These are phyloP conservation scores for Termitomyces sp. DNA, from an alignment of 768 basidiomycete genomes.

Conservation along the genomic window DNA sequence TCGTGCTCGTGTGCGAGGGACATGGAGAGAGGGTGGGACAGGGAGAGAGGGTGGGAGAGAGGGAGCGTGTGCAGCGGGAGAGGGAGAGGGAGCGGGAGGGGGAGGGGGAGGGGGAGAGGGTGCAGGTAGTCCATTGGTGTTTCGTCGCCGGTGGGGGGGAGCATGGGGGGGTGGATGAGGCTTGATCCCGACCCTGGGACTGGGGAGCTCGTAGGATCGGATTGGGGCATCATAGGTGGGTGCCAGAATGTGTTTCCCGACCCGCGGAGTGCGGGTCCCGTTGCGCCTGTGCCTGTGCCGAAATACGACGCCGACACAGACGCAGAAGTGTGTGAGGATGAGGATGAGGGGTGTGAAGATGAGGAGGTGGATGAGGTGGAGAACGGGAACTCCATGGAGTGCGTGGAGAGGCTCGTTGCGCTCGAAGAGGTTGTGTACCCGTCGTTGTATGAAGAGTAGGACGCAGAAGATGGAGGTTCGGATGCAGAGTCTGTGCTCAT, in stretches of 20 bases:
- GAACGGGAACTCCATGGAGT: conserved; percentile 71
- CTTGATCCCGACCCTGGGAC: no score
- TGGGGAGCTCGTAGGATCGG: conserved; percentile 37
- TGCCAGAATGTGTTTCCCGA: conserved; percentile 74
- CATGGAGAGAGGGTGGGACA: no score
- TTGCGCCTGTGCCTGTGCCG: neutral
- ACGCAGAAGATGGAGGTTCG: conserved; percentile 63
- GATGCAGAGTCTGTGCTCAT: conserved; percentile 62
- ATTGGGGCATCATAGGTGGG: conserved; percentile 67
- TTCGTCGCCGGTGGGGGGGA: conserved; percentile 49
- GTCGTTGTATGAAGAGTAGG: conserved; percentile 60
- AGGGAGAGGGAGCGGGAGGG: no score
- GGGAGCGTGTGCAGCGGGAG: no score
- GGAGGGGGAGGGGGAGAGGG: no score
- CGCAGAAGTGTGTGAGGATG: conserved; percentile 20
- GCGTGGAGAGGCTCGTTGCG: conserved; percentile 52
- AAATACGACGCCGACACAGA: no score
- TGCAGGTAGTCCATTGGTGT: conserved; percentile 75
- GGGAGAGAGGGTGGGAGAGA: no score
- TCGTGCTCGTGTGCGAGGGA: no score
- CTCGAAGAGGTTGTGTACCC: conserved; percentile 47
- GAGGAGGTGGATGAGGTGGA: conserved; percentile 27
- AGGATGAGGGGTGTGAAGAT: neutral
- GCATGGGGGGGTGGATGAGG: conserved; percentile 70
- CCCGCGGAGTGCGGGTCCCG: conserved; percentile 54